Base-by-base conservation (phyloP, 2,329 filamentous ascomycete genomes). In the Colletotrichum sp. region DNA sequence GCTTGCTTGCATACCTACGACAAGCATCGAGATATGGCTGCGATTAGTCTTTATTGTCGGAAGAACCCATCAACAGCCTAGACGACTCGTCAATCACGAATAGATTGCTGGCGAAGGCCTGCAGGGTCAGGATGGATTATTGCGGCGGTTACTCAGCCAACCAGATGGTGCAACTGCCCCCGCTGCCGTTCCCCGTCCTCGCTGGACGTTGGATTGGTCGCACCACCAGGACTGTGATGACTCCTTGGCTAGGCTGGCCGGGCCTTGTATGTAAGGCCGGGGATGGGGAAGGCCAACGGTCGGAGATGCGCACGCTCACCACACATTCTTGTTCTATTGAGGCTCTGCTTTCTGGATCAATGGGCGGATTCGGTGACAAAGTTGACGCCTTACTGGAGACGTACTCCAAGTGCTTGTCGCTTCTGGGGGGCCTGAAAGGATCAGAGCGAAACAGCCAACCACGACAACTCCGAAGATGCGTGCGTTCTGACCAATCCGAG, bases 381-480 rank as follows among this genome's bases (percentile, higher is more conserved):
- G 85, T 90, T 60, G 81, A 82, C 6, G 84, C 85, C 9, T 83
- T 91, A 16, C 81, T 90, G 21, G 84, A 87, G 64, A 87, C 87
- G 15, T 91, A 90, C 73, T 84, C 85, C 65, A 88, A 84, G 77
- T 88, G 87, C 77, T 82, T 89, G 39, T 82, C 83, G 18, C 82
- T 88, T 15, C 81, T 89, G 8, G 86, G 85, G 77, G 81, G 81
- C 12, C 81, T 85, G 70, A 81, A 81, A 55, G 72, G 71, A 28
- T 68, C 66, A 15, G 79, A 71, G 36, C 75, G 78, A 59, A 77
- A 71, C 62, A 78, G 75, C 59, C 71, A 52, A 15, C 65, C 71
- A 34, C 71, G 30, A 15, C 81, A 79, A 55, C 82, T 87, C 69
- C 83, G 81, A 72, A 85, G 79, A 63, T 84, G 83, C 34, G 82